These are phyloP conservation scores for Erysimum cheiri DNA, from an alignment of 441 rosid genomes.

Conservation along the genomic window DNA sequence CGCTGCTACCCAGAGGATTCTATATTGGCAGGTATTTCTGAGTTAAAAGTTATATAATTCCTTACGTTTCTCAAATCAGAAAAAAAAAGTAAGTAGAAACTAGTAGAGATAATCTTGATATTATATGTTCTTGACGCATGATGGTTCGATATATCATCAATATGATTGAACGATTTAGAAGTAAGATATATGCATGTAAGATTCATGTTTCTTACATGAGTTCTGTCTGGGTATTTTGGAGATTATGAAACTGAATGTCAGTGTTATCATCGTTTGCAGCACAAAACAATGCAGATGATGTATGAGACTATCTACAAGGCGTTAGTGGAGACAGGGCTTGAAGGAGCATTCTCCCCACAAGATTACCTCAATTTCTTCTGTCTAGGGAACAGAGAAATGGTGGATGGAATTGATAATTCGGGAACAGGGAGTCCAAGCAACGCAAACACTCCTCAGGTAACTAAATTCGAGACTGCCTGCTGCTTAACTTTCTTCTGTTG, in stretches of 20 bases:
- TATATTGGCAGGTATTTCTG: conserved; percentile 88
- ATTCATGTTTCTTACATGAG: conserved; percentile 16
- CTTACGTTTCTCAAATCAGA: neutral
- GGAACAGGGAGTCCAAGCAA: conserved; percentile 50
- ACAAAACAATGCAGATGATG: conserved; percentile 99
- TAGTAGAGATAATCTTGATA: neutral
- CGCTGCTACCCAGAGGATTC: conserved; percentile 87
- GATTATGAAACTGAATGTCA: conserved; percentile 11
- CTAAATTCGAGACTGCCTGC: neutral
- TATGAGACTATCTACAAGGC: conserved; percentile 89
- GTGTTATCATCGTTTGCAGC: conserved; percentile 47
- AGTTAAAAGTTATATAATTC: conserved; percentile 2
- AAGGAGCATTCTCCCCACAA: conserved; percentile 67
- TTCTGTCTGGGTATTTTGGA: neutral
- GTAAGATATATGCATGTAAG: neutral
- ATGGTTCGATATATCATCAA: neutral
- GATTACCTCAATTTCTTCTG: conserved; percentile 94
- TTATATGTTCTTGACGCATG: neutral
- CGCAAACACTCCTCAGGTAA: conserved; percentile 80
- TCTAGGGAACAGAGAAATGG: conserved; percentile 82
- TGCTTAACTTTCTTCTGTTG: conserved; percentile 1
- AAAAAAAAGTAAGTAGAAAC: conserved; percentile 2
- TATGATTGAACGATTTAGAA: conserved; percentile 10
- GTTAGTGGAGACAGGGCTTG: conserved; percentile 79
- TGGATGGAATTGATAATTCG: conserved; percentile 41